Conservation (phyloP, 139 green algal genomes). For the Tetradesmus lagerheimii region DNA sequence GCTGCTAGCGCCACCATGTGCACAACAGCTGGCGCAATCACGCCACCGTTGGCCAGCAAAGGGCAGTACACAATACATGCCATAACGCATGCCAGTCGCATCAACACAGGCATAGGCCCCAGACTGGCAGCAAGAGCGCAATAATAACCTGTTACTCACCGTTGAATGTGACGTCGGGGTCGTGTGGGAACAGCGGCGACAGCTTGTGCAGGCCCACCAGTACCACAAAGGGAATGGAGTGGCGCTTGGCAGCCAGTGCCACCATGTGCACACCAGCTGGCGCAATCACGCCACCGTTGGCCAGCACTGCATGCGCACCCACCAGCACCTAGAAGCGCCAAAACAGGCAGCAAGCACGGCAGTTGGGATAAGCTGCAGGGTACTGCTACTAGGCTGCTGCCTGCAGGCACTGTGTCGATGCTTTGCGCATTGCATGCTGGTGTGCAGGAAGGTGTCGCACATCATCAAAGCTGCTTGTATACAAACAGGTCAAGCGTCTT, state of each 20-base stretch:
- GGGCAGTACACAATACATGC: too few species aligned
- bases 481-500: too few species aligned
- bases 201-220: conserved; percentile 96
- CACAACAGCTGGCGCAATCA: conserved; percentile 85
- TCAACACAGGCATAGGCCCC: too few species aligned
- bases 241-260: conserved; percentile 87
- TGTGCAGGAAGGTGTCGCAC: too few species aligned
- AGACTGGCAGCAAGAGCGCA: too few species aligned
- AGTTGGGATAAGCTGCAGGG: too few species aligned
- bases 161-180: conserved; percentile 89
- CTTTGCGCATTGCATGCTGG: too few species aligned
- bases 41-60: conserved; percentile 96
- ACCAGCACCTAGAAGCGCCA: conserved; percentile 86
- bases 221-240: conserved; percentile 96
- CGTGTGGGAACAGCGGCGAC: conserved; percentile 92
- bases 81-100: neutral
- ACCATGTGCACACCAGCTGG: conserved; percentile 83
- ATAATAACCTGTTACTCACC: too few species aligned
- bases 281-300: conserved; percentile 94
- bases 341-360: neutral
- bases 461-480: too few species aligned
- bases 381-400: too few species aligned
- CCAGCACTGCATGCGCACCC: conserved; percentile 91
- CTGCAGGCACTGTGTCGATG: too few species aligned
- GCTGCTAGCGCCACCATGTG: conserved; percentile 91